Evolutionary conservation across 1,139 yeast genomes (phyloP), one percentile per base, ranked within the genome.

Genomic region (Suhomyces anneliseae): DNA sequence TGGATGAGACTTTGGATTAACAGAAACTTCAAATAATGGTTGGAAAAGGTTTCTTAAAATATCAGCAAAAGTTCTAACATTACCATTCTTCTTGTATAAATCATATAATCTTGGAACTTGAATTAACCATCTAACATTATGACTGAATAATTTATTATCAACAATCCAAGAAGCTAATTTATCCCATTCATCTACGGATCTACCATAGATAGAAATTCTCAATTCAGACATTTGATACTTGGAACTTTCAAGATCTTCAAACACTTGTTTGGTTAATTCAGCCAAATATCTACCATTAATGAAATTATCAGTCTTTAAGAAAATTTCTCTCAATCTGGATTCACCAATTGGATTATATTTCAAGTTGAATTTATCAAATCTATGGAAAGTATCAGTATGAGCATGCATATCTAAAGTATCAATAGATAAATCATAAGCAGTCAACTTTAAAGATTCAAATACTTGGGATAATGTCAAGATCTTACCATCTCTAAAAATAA

Each of bases 321-420:
- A 95, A 47, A 95, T 93, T 64, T 93, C 98, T 68, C 99, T 82
- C 64, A 95, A 74, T 67, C 99, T 85, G 19, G 98, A 92, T 70
- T 93, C 99, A 26, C 99, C 99, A 59, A 95, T 87, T 19, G 99
- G 99, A 61, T 95, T 95, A 72, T 95, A 95, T 68, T 95, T 95
- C 70, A 95, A 78, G 66, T 95, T 95, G 77, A 95, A 95, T 69
- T 95, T 95, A 69, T 95, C 99, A 63, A 95, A 95, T 59, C 99
- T 80, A 68, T 95, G 99, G 79, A 95, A 95, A 0, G 98, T 87
- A 63, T 95, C 99, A 52, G 93, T 89, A 66, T 95, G 99, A 3
- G 99, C 97, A 68, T 95, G 99, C 99, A 95, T 95, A 68, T 95
- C 99, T 56, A 95, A 79, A 1, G 99, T 93, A 61, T 95, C 99